These are phyloP conservation scores for Mucor indicus DNA, from an alignment of 371 early-diverging fungal genomes.

Conservation along the genomic window DNA sequence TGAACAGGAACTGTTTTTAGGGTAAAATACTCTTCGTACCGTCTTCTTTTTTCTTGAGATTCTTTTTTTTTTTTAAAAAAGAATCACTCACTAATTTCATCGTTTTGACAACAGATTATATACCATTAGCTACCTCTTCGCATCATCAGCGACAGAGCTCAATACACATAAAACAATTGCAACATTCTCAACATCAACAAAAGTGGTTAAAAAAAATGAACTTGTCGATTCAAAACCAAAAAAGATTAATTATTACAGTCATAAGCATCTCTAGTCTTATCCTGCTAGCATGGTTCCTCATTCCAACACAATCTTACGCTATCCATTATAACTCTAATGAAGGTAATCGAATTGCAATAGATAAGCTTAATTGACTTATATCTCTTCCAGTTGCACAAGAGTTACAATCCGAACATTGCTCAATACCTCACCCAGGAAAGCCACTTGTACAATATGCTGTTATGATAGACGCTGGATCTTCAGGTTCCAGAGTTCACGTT, in stretches of 20 bases:
- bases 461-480: constrained; percentile 96
- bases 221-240: constrained; percentile 20
- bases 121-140: constrained; percentile 16
- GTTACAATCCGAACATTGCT: constrained; percentile 60
- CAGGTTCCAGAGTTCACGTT: constrained; percentile 96
- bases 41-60: too few relatives aligned
- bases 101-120: constrained; percentile 5
- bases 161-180: constrained; percentile 32
- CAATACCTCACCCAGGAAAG: constrained; percentile 54
- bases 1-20: too few relatives aligned
- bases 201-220: constrained; percentile 30
- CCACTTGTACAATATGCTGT: constrained; percentile 62
- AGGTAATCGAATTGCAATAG: not conserved
- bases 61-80: too few relatives aligned
- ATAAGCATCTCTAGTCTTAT: constrained; percentile 2
- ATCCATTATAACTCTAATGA: not conserved
- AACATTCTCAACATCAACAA: constrained; percentile 20
- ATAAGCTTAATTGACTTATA: not conserved
- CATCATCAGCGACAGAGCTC: constrained; percentile 45
- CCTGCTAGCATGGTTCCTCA: constrained; percentile 5
- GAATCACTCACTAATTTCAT: too few relatives aligned
- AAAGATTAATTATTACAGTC: constrained; percentile 13
- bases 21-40: too few relatives aligned
- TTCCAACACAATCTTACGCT: not conserved
- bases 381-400: constrained; percentile 6